Conservation (phyloP, 805 yeast species). For the Wickerhamiella siamensis region DNA sequence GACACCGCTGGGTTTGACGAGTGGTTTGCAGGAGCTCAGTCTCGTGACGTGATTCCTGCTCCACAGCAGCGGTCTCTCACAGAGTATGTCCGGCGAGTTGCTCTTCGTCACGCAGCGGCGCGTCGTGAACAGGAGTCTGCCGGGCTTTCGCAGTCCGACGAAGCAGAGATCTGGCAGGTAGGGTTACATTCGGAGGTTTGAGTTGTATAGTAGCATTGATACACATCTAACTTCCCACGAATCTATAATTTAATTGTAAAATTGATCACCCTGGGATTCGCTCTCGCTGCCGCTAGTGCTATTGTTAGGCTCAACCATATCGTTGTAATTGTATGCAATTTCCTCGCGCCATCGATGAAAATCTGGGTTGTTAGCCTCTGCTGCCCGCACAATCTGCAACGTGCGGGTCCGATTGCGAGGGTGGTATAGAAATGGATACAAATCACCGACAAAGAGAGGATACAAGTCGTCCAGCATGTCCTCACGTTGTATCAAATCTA, state of each 20-base stretch:
- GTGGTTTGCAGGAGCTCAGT: constrained; percentile 41
- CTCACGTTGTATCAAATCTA: constrained; percentile 13
- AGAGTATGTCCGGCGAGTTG: constrained; percentile 86
- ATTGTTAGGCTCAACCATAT: neutral
- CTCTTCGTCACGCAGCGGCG: constrained; percentile 66
- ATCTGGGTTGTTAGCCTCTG: constrained; percentile 17
- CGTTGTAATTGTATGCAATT: constrained; percentile 6
- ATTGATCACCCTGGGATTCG: neutral
- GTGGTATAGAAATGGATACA: constrained; percentile 22
- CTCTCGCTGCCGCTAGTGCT: neutral
- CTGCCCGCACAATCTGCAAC: constrained; percentile 23
- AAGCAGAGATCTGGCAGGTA: constrained; percentile 73
- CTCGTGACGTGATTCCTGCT: constrained; percentile 20
- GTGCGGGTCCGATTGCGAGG: constrained; percentile 24
- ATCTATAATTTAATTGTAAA: too few relatives aligned
- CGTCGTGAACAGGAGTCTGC: constrained; percentile 64
- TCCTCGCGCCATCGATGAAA: constrained; percentile 13
- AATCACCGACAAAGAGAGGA: constrained; percentile 16
- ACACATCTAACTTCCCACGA: too few relatives aligned
- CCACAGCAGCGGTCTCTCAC: constrained; percentile 48
- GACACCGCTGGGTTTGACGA: constrained; percentile 37
- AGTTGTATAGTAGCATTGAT: too few relatives aligned
- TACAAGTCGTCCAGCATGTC: constrained; percentile 13
- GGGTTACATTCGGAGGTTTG: neutral
- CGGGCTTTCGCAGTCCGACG: constrained; percentile 41